These are phyloP conservation scores for Astrocystis sublimbata DNA, from an alignment of 495 filamentous ascomycete genomes.

Conservation along the genomic window DNA sequence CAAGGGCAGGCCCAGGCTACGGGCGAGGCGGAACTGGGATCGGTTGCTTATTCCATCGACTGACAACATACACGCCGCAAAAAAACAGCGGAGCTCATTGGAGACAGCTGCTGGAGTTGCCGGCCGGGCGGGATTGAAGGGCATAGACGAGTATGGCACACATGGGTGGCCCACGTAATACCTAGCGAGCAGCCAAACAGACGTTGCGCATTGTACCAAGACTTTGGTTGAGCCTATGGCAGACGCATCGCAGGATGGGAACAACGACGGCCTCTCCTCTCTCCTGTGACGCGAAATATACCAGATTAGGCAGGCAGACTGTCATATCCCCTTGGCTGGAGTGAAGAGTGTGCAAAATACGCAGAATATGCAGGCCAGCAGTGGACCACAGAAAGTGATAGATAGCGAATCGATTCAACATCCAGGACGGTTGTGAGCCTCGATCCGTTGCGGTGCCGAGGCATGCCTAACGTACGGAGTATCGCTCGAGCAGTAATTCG, in stretches of 20 bases:
- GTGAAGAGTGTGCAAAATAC: neutral
- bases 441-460: neutral
- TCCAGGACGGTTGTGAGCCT: too few relatives aligned
- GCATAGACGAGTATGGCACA: too few relatives aligned
- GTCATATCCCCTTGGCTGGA: neutral
- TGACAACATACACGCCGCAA: constrained; percentile 2
- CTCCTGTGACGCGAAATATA: too few relatives aligned
- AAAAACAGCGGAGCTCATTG: neutral
- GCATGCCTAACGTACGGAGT: neutral
- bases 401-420: too few relatives aligned
- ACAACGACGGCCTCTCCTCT: neutral
- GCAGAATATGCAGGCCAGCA: neutral
- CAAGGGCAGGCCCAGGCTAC: neutral
- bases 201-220: constrained; percentile 17
- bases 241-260: neutral
- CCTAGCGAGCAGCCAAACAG: constrained; percentile 1
- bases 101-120: constrained; percentile 7
- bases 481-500: neutral
- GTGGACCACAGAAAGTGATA: neutral
- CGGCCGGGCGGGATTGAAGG: constrained; percentile 10
- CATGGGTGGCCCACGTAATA: neutral
- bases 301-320: constrained; percentile 12
- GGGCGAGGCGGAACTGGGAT: constrained; percentile 9
- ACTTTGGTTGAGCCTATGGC: constrained; percentile 7
- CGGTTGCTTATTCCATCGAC: constrained; percentile 12